Evolutionary conservation across 2,329 filamentous ascomycete species (phyloP).

Genomic region (Nannizziopsis barbatae): DNA sequence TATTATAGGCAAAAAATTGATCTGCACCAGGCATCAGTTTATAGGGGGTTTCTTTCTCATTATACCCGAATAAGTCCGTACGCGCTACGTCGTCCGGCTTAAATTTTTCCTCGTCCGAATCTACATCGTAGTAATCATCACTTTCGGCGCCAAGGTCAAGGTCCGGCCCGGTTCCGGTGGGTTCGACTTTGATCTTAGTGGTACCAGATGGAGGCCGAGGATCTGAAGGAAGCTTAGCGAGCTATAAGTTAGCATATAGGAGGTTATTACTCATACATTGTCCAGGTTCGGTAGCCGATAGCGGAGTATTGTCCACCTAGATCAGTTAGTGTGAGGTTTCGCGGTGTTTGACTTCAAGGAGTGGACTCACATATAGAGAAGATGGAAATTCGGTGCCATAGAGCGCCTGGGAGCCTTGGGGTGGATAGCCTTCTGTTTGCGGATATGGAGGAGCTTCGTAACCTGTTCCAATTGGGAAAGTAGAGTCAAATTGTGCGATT

Average conservation of each 20-base stretch:
- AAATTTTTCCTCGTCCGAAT: constrained; percentile 49
- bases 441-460: neutral
- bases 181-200: neutral
- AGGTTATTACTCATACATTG: constrained; percentile 12
- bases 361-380: constrained; percentile 11
- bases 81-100: constrained; percentile 17
- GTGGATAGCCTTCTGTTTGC: constrained; percentile 2
- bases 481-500: neutral
- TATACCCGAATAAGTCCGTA: neutral
- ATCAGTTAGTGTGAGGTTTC: neutral
- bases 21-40: neutral
- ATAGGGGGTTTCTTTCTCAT: neutral
- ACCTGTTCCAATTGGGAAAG: neutral
- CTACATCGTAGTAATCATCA: constrained; percentile 52
- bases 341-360: neutral
- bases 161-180: neutral
- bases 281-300: constrained; percentile 6
- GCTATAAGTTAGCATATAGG: constrained; percentile 8
- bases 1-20: constrained; percentile 39
- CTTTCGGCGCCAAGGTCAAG: constrained; percentile 38
- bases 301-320: constrained; percentile 3
- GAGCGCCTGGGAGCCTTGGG: constrained; percentile 2
- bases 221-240: constrained; percentile 11
- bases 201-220: neutral
- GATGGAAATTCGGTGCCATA: constrained; percentile 8